A percentile compares a stretch with the other conserved stretches of the same genome.
Evolutionary conservation across 148 eudicot species (phyloP).

Genomic region (Rhododendron williamsianum): DNA sequence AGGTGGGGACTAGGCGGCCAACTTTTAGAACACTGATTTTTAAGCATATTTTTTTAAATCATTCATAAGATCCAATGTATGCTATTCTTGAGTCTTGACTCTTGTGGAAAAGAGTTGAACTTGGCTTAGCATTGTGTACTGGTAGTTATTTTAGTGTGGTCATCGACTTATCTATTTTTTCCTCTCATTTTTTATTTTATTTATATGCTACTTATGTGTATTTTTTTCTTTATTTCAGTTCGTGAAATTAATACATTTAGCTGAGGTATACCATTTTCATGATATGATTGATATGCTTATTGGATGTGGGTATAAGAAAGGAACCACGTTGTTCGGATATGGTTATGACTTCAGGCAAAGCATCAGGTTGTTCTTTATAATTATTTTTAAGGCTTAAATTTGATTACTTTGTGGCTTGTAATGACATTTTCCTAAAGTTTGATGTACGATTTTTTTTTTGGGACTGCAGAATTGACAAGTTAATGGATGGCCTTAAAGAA

Average conservation of each 20-base stretch:
- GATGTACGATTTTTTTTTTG: background rate
- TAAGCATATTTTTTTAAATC: background rate
- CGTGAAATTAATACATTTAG: slow-evolving; percentile 54
- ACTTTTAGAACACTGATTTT: background rate
- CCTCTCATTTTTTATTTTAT: background rate
- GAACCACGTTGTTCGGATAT: slow-evolving; percentile 89
- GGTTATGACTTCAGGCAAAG: slow-evolving; percentile 98
- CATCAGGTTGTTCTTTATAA: slow-evolving; percentile 58
- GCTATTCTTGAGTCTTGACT: background rate
- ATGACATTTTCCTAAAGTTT: background rate
- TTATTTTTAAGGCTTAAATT: background rate
- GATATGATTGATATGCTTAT: slow-evolving; percentile 94
- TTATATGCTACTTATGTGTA: background rate
- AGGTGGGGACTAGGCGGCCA: background rate
- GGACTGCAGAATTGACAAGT: slow-evolving; percentile 57
- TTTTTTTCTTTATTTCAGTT: slow-evolving; percentile 39
- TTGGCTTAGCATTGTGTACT: background rate
- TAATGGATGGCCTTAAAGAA: slow-evolving; percentile 69
- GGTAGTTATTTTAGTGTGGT: background rate
- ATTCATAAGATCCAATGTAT: background rate
- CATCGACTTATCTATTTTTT: background rate
- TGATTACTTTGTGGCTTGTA: background rate
- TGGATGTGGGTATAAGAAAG: slow-evolving; percentile 82
- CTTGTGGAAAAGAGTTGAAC: background rate
- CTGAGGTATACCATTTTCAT: slow-evolving; percentile 86